phyloP scores from a whole-genome alignment of 352 stramenopile genomes.

The Albugo laibachii region DNA sequence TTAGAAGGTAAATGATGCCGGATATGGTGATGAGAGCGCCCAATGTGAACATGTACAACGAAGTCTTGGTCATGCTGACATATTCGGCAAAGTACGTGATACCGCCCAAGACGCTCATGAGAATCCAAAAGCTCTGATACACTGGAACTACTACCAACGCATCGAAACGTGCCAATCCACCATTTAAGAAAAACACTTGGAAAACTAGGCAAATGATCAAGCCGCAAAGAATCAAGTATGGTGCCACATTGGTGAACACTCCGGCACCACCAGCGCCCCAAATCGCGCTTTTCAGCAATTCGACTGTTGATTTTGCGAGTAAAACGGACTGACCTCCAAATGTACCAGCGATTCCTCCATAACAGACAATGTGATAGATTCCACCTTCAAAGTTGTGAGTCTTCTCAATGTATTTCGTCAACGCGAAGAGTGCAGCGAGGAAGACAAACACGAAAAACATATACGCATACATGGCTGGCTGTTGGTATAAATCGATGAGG shows the following conservation, averaged over 20 bases:
- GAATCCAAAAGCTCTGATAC: constrained; percentile 84
- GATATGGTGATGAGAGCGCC: constrained; percentile 54
- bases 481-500: constrained; percentile 62
- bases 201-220: constrained; percentile 47
- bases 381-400: constrained; percentile 44
- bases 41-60: constrained; percentile 65
- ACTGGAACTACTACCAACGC: constrained; percentile 78
- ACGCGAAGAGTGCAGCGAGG: constrained; percentile 31
- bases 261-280: constrained; percentile 52
- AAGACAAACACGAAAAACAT: constrained; percentile 57
- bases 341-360: constrained; percentile 70
- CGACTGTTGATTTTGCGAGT: constrained; percentile 77
- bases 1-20: constrained; percentile 56
- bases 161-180: constrained; percentile 74
- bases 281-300: constrained; percentile 80
- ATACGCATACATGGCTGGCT: constrained; percentile 70
- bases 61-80: constrained; percentile 52
- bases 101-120: constrained; percentile 76
- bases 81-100: constrained; percentile 89
- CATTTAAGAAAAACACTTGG: constrained; percentile 81
- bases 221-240: constrained; percentile 59
- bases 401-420: constrained; percentile 49
- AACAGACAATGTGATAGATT: constrained; percentile 73
- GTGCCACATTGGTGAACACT: constrained; percentile 55
- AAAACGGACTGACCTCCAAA: constrained; percentile 80